Base-by-base conservation (phyloP, 2,329 filamentous ascomycete species). In the Lojkania enalia region DNA sequence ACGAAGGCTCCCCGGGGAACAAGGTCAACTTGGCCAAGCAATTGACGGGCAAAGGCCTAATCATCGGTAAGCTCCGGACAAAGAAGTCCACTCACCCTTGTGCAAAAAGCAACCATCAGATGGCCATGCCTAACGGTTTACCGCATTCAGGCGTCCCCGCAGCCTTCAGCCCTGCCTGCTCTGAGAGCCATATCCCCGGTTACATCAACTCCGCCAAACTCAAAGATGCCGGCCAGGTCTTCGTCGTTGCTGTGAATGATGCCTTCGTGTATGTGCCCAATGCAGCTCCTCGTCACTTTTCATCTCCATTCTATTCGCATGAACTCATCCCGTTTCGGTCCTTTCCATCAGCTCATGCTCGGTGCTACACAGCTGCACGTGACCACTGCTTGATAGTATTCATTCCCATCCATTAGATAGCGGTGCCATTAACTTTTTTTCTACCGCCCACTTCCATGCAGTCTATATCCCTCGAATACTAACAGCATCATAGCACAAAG, bases 401-500 rank as follows among this genome's bases (percentile, higher is more conserved):
- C n/a, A n/a, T n/a, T n/a, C n/a, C n/a, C n/a, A n/a, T n/a, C n/a
- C n/a, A n/a, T n/a, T n/a, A n/a, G n/a, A n/a, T n/a, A n/a, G n/a
- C n/a, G n/a, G n/a, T n/a, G n/a, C n/a, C n/a, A n/a, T n/a, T n/a
- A n/a, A n/a, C n/a, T n/a, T n/a, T n/a, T n/a, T n/a, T n/a, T n/a
- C n/a, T n/a, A n/a, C n/a, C n/a, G n/a, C n/a, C n/a, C n/a, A n/a
- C n/a, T n/a, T n/a, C n/a, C n/a, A n/a, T n/a, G n/a, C n/a, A n/a
- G n/a, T n/a, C n/a, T n/a, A n/a, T n/a, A n/a, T n/a, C n/a, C n/a
- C n/a, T n/a, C n/a, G n/a, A n/a, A n/a, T n/a, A n/a, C n/a, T n/a
- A n/a, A n/a, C n/a, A n/a, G n/a, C n/a, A n/a, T n/a, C n/a, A n/a
- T 51, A 94, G 89, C 35, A 96, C 91, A 81, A 95, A 95, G 72